Percentiles rank a stretch among this genome's conserved stretches.
phyloP scores from a whole-genome alignment of 495 filamentous ascomycete genomes.

The Cercophora samala region DNA sequence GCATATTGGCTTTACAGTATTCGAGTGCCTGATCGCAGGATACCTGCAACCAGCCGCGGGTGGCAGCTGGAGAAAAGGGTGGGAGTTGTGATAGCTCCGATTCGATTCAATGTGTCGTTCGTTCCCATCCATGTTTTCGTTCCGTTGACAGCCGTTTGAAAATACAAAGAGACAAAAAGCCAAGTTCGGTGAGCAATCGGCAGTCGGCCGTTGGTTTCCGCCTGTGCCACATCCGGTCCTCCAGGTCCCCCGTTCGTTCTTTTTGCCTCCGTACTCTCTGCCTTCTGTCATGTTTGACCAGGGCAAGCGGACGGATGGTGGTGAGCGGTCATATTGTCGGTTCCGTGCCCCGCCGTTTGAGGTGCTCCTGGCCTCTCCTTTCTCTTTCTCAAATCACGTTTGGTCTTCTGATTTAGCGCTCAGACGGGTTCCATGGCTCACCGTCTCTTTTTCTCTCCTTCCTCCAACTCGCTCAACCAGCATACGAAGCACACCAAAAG shows the following conservation, averaged over 20 bases:
- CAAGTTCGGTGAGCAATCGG: not conserved
- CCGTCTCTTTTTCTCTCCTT: not conserved
- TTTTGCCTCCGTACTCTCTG: not conserved
- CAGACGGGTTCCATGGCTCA: not conserved
- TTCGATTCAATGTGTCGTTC: not conserved
- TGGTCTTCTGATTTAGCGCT: not conserved
- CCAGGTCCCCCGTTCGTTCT: not conserved
- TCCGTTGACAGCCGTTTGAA: not conserved
- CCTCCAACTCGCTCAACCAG: not conserved
- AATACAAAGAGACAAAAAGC: not conserved
- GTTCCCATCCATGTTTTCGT: not conserved
- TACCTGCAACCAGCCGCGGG: not conserved
- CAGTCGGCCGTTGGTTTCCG: not conserved
- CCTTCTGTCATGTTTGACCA: not conserved
- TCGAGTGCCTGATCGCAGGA: not conserved
- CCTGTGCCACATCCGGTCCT: not conserved
- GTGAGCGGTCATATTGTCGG: not conserved
- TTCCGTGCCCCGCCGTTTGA: not conserved
- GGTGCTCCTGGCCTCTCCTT: not conserved
- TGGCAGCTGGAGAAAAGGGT: not conserved
- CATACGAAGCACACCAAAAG: not conserved
- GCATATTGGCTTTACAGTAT: not conserved
- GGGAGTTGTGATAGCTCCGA: not conserved
- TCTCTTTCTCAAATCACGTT: not conserved
- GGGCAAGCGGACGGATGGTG: not conserved